Base-by-base conservation (phyloP, 2,329 filamentous ascomycete genomes). In the Calycina marina region DNA sequence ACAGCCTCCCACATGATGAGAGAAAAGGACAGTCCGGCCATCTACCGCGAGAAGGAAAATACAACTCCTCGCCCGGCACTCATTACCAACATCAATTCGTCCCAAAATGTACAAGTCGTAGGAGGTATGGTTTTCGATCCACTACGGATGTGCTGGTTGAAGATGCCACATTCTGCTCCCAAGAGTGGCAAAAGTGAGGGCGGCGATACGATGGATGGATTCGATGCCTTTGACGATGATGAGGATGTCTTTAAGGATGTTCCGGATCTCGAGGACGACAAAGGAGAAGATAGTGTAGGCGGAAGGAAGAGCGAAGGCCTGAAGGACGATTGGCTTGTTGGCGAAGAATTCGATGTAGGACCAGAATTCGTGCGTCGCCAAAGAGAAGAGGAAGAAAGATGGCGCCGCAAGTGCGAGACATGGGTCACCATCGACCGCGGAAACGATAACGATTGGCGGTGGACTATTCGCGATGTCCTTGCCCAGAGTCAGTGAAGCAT, bases 111-210 rank as follows among this genome's bases (percentile, higher is more conserved):
- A 10, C 86, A 94, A 56, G 80, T 94, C 20, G 85, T 94, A 36
- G 82, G 85, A n/a, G 84, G 85, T 45, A 98, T 98, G 90, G 80
- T 96, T 6, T 98, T 96, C 53, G 90, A 98, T 51, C 90, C 90
- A 3, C 77, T 84, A 40, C 83, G 83, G 46, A 96, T 98, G 88
- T 92, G 85, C 54, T 98, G 90, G 90, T 67, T 96, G 35, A 94
- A 93, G 56, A 63, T 90, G 40, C 62, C 66, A 28, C 55, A 61
- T 12, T 16, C 17, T 14, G 32, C 35, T 25, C 61, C 61, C 31
- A 28, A n/a, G n/a, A 5, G 13, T 2, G 48, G 56, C 25, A 62
- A 59, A 37, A 60, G 62, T 2, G 63, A 70, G 12, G 54, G 57
- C 6, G 60, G 62, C 26, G 72, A 77, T 46, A 61, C 67, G 2